Evolutionary conservation across 257 asterid genomes (phyloP), one percentile per base, ranked within the genome.

Genomic region (Mitragyna speciosa): DNA sequence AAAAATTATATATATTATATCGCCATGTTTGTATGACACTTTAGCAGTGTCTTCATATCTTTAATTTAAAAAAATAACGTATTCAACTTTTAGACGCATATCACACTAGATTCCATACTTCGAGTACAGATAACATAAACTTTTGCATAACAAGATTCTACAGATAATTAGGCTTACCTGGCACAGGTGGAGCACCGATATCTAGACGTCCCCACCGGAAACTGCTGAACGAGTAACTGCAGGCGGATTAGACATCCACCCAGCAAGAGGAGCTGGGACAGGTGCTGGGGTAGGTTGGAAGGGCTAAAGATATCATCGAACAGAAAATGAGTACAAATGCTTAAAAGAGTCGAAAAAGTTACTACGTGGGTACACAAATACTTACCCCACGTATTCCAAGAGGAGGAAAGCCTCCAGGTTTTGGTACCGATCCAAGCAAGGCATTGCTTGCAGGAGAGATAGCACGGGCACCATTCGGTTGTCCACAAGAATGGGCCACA

Each of bases 161-260:
- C 24, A 74, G 17, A 54, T 74, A 51, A 56, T 45, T 41, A 49
- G n/a, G 41, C n/a, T 70, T 79, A 94, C 97, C 97, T 79, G 94
- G 87, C 64, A 90, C 88, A 47, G 92, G 80, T 51, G 97, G 93
- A 78, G 84, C 90, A 31, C 97, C 94, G 81, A 94, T 92, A 77
- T 92, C 87, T 16, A 94, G 77, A 79, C 97, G 96, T 70, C 90
- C n/a, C n/a, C 94, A 76, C 93, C 93, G 69, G 98, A 91, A 84
- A 89, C 91, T 15, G 93, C 81, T 19, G 96, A 89, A 82, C 93
- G 99, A 75, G 87, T 51, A 64, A 88, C 93, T n/a, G 92, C 70
- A 36, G 99, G 92, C 51, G 99, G 90, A 79, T 84, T 93, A 39
- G 99, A 89, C 99, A 93, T 95, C 99, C 99, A 93, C 78, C 98